phyloP scores from a whole-genome alignment of 441 rosid species.

The Pelargonium myrrhifolium region DNA sequence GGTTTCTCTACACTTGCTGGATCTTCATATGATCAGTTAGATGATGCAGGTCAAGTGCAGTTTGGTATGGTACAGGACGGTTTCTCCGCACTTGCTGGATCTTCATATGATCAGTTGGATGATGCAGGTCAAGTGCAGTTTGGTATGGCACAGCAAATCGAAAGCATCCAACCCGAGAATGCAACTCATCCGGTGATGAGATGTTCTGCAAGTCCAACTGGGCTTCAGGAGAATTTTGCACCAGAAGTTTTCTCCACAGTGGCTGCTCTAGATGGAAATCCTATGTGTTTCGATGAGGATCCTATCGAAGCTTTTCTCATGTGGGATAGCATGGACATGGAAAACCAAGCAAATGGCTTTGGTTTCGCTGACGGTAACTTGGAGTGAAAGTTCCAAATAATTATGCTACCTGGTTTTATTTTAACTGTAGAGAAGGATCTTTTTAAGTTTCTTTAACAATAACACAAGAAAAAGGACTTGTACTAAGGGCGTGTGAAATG shows the following conservation, averaged over 20 bases:
- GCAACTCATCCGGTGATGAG: background rate
- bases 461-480: no score
- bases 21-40: no score
- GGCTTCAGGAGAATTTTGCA: background rate
- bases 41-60: no score
- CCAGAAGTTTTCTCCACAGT: conserved; percentile 11
- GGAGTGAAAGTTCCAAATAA: background rate
- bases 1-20: no score
- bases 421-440: background rate
- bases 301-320: conserved; percentile 7
- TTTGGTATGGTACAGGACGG: background rate
- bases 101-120: background rate
- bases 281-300: background rate
- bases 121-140: background rate
- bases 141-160: background rate
- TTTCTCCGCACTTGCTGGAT: background rate
- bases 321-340: conserved; percentile 11
- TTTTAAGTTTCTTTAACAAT: no score
- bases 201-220: conserved; percentile 1
- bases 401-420: background rate
- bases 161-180: conserved; percentile 8
- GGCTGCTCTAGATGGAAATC: background rate
- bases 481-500: no score
- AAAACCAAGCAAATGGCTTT: conserved; percentile 3
- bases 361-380: background rate